Evolutionary conservation across 148 eudicot genomes (phyloP), one percentile per base, ranked within the genome.

Genomic region (Cornus kousa): DNA sequence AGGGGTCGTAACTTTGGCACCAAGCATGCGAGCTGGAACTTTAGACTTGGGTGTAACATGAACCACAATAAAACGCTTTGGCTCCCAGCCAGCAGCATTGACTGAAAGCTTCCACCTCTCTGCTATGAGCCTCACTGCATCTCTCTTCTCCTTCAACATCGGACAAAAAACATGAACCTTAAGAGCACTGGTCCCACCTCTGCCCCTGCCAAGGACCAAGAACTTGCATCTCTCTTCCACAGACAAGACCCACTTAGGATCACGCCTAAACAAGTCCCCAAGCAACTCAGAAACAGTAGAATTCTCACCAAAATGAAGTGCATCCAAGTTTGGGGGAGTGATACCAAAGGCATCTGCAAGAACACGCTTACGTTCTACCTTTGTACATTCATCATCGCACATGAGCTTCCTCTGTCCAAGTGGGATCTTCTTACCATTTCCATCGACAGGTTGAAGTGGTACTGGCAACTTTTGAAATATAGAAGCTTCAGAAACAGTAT

Each of bases 271-370:
- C 67, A 94, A 78, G 77, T 96, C 95, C 2, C 81, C 71, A 2
- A 94, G 76, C 74, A 85, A 83, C 77, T 96, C 94, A 33, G 98
- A 88, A 48, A 88, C 88, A 32, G 84, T 82, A 23, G 89, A 84
- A 72, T 79, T 92, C 65, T 90, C 94, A 40, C 94, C 97, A 71
- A 96, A 88, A 81, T 93, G 92, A 68, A 96, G 89, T 5, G 89
- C 87, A 59, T 96, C 99, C 78, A 94, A 65, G 77, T 80, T 96
- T 24, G 94, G 91, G 12, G 84, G 78, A 70, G 80, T 81, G 14
- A 93, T 80, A 60, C 97, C 94, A 86, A 96, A 96, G 79, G 99
- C 99, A 89, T 92, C 93, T 23, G 97, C 97, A 33, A 96, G 97
- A 68, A 88, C 87, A 72, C 91, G 88, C 85, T 90, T 92, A 33